phyloP scores from a whole-genome alignment of 371 early-diverging fungal species.

The Zychaea mexicana region DNA sequence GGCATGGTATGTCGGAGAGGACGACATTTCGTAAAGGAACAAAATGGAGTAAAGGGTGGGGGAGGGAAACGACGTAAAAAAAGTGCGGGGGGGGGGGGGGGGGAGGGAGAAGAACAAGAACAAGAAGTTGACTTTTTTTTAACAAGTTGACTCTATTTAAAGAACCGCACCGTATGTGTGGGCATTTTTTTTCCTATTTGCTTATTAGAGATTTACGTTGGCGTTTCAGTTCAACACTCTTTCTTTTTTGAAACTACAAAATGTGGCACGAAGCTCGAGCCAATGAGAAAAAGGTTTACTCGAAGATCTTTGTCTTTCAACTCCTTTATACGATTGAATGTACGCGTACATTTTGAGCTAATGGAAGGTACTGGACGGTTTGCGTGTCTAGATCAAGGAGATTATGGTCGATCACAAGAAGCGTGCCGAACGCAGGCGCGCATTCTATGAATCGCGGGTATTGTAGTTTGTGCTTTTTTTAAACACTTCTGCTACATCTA shows the following conservation, averaged over 20 bases:
- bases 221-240: background rate
- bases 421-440: slow-evolving; percentile 59
- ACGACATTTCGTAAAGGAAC: background rate
- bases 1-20: slow-evolving; percentile 29
- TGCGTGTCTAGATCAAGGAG: slow-evolving; percentile 59
- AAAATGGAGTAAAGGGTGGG: background rate
- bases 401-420: slow-evolving; percentile 57
- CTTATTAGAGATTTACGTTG: background rate
- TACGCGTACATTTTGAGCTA: too few species aligned
- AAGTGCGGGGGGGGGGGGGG: background rate
- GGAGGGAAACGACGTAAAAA: background rate
- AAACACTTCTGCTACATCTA: too few species aligned
- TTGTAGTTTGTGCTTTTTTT: too few species aligned
- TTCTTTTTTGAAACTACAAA: background rate
- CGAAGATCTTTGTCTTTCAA: background rate
- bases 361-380: too few species aligned
- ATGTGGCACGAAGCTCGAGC: slow-evolving; percentile 33
- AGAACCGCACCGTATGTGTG: too few species aligned
- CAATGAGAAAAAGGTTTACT: slow-evolving; percentile 47
- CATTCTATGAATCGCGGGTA: slow-evolving; percentile 64
- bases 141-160: background rate
- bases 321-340: background rate
- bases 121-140: too few species aligned
- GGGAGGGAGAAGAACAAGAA: background rate
- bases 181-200: background rate